Percentiles rank a stretch among this genome's conserved stretches.
These are phyloP conservation scores for Bothriochloa decipiens DNA, from an alignment of 176 grass and related monocot genomes.

Conservation along the genomic window DNA sequence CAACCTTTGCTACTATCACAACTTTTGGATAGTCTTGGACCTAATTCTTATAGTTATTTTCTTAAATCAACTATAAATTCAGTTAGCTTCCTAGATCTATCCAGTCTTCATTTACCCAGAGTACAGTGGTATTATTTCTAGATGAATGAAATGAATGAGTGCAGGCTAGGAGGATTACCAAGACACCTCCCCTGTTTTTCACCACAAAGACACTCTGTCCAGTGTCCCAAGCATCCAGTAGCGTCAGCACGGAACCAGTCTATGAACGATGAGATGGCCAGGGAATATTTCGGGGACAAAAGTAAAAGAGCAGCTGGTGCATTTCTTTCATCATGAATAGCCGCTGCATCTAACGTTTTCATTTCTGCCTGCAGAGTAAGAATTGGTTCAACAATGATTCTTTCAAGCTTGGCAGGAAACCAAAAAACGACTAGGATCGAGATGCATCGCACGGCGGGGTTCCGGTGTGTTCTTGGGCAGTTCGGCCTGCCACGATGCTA, in stretches of 20 bases:
- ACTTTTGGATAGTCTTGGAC: not conserved
- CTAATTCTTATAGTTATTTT: not conserved
- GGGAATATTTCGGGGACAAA: slow-evolving; percentile 16
- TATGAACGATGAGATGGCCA: not conserved
- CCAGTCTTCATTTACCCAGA: not conserved
- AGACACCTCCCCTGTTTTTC: not conserved
- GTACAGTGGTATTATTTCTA: no score
- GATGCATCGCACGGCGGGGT: slow-evolving; percentile 21
- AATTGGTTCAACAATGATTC: not conserved
- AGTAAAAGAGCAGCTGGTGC: slow-evolving; percentile 18
- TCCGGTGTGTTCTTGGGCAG: slow-evolving; percentile 13
- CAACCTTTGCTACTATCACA: not conserved
- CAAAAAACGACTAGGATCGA: slow-evolving; percentile 3
- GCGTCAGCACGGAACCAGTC: not conserved
- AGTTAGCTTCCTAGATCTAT: not conserved
- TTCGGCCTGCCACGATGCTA: slow-evolving; percentile 33
- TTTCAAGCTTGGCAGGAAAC: slow-evolving; percentile 26
- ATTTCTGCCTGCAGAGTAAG: not conserved
- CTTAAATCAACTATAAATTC: not conserved
- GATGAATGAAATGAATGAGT: not conserved
- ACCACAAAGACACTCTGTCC: slow-evolving; percentile 9
- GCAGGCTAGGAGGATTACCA: not conserved
- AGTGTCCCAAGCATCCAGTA: not conserved
- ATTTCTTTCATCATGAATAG: slow-evolving; percentile 46
- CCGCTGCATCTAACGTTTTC: slow-evolving; percentile 7